Base-by-base conservation (phyloP, 192 early-diverging fungal species). In the Geranomyces michiganensis region DNA sequence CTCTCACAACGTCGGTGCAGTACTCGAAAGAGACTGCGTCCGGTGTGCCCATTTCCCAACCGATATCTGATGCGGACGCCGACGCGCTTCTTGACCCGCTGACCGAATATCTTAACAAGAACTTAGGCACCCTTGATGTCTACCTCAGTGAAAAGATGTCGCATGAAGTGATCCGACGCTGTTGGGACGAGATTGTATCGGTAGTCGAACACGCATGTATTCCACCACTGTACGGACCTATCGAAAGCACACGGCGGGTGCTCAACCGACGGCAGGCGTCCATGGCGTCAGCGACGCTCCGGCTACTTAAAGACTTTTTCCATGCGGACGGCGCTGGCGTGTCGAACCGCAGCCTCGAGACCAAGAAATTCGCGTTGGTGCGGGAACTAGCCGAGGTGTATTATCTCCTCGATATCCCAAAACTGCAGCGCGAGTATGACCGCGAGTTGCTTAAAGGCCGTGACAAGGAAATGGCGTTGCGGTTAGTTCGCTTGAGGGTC, bases 61-160 rank as follows among this genome's bases (percentile, higher is more conserved):
- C 63, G 9, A 65, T 76, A 19, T 70, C 76, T 22, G 70, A 63
- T 21, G 24, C 47, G 21, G 84, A 86, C n/a, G 78, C 79, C 1
- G 79, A 85, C 41, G 68, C 48, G 32, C 69, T 79, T 22, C 67
- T 86, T 24, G 70, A 74, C 19, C 81, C 81, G 17, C 73, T 86
- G 46, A 85, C 74, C 21, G 84, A 81, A 60, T 86, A 86, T 56
- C 73, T 86, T 10, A 81, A 86, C 76, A 82, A 85, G 45, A 86
- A 86, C 65, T 69, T 86, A 12, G 81, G 72, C 26, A 85, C 84
- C 1, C 59, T 86, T 4, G 82, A 76, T 53, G 68, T 65, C 12
- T 72, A 72, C 43, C 70, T 86, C 14, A 79, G 79, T 9, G 43
- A 75, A n/a, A 41, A 53, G 13, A 86, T 86, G 85, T 73, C 84